Evolutionary conservation across 108 stramenopile genomes (phyloP).

Genomic region (Discostella pseudostelligera): DNA sequence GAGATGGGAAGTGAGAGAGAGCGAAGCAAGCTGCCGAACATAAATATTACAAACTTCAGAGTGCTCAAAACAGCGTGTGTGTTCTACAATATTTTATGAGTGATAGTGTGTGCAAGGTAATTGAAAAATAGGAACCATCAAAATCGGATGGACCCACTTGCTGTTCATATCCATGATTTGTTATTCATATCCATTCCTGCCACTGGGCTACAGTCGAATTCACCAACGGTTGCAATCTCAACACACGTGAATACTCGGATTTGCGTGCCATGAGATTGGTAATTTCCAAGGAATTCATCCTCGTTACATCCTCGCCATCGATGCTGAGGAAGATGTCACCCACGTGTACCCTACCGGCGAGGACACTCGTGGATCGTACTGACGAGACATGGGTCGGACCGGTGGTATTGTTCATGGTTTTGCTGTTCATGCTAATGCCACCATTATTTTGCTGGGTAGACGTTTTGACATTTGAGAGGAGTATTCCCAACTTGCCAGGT

Average conservation of each 20-base stretch:
- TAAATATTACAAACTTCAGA: no score
- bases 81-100: no score
- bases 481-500: constrained; percentile 71
- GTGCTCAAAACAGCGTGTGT: no score
- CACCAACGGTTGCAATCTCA: constrained; percentile 20
- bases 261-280: constrained; percentile 57
- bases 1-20: no score
- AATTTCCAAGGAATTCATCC: constrained; percentile 61
- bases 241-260: constrained; percentile 23
- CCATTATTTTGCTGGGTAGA: not conserved
- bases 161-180: no score
- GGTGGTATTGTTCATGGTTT: not conserved
- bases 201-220: not conserved
- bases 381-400: constrained; percentile 38
- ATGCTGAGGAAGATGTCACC: constrained; percentile 43
- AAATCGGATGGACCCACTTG: no score
- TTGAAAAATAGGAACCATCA: no score
- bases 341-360: constrained; percentile 37
- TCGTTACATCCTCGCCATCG: constrained; percentile 60
- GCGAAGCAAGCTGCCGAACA: no score
- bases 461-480: constrained; percentile 51
- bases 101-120: no score
- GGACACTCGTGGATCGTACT: constrained; percentile 30
- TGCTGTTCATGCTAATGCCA: not conserved
- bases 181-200: constrained; percentile 42